A percentile compares a stretch with the other conserved stretches of the same genome.
These are phyloP conservation scores for Candida nonsorbophila DNA, from an alignment of 805 yeast species.

Conservation along the genomic window DNA sequence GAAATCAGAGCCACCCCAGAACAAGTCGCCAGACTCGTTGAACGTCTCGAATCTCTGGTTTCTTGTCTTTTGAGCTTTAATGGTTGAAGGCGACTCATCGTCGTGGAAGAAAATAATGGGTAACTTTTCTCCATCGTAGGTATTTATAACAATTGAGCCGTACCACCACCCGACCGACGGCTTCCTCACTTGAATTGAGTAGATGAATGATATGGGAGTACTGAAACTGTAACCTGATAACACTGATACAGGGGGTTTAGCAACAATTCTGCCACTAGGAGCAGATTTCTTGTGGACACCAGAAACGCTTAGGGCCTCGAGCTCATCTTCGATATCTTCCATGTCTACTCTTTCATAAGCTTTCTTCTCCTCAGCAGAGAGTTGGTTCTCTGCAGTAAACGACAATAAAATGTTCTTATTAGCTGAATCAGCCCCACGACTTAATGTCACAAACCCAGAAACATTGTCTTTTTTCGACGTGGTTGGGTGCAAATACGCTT, in stretches of 20 bases:
- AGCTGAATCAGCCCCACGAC: conserved; percentile 45
- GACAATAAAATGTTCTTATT: conserved; percentile 58
- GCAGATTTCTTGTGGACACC: no score
- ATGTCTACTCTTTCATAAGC: conserved; percentile 49
- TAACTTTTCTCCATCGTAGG: conserved; percentile 59
- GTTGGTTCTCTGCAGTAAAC: conserved; percentile 58
- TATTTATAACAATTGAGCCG: conserved; percentile 77
- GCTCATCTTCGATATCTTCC: conserved; percentile 18
- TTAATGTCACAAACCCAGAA: conserved; percentile 68
- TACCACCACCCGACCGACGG: conserved; percentile 89
- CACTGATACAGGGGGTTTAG: conserved; percentile 48
- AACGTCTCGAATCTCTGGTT: conserved; percentile 73
- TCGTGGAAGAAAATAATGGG: conserved; percentile 94
- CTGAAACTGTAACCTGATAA: conserved; percentile 66
- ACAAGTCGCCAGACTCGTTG: conserved; percentile 46
- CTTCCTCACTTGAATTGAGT: conserved; percentile 75
- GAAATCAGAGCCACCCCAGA: conserved; percentile 92
- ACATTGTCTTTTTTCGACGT: conserved; percentile 69
- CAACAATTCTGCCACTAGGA: conserved; percentile 26
- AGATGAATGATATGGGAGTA: conserved; percentile 52
- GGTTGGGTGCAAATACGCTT: conserved; percentile 83
- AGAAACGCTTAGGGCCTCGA: conserved; percentile 13
- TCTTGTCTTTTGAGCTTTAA: conserved; percentile 51
- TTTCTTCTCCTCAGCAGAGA: conserved; percentile 40
- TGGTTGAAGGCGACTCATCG: conserved; percentile 73